phyloP scores from a whole-genome alignment of 2,329 filamentous ascomycete species.

The Colletotrichum sp. region DNA sequence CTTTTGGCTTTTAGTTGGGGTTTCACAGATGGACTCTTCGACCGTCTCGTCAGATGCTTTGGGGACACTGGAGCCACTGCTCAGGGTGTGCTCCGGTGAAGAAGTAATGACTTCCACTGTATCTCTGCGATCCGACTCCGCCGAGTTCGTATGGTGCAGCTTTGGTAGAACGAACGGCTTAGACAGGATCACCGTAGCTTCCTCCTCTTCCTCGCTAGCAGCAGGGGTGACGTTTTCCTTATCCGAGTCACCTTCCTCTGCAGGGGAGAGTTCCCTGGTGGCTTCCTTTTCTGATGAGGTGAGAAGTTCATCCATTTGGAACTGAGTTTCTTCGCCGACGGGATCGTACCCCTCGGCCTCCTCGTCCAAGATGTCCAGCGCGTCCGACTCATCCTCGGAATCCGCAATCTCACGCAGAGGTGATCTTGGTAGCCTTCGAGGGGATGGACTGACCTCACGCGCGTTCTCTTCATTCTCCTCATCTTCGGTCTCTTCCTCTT shows the following conservation, averaged over 20 bases:
- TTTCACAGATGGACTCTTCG: constrained; percentile 10
- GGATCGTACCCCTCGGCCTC: constrained; percentile 21
- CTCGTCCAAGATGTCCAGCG: constrained; percentile 17
- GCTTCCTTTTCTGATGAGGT: constrained; percentile 14
- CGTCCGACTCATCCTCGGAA: constrained; percentile 48
- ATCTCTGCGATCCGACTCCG: neutral
- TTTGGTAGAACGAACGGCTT: constrained; percentile 1
- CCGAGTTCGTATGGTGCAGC: neutral
- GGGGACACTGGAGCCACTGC: neutral
- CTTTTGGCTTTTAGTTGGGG: constrained; percentile 7
- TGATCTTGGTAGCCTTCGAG: neutral
- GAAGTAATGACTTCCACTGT: constrained; percentile 18
- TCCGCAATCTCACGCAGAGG: constrained; percentile 50
- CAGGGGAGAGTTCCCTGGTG: neutral
- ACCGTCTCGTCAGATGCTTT: neutral
- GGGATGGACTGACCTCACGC: constrained; percentile 7
- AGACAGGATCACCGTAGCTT: constrained; percentile 10
- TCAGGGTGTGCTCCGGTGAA: constrained; percentile 3
- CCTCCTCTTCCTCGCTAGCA: constrained; percentile 2
- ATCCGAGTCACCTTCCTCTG: constrained; percentile 14
- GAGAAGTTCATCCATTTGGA: constrained; percentile 18
- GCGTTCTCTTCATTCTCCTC: constrained; percentile 9
- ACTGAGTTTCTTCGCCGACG: constrained; percentile 22
- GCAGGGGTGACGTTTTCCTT: constrained; percentile 17
- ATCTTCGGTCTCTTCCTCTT: constrained; percentile 6